Percentiles rank a stretch among this genome's conserved stretches.
Evolutionary conservation across 2,329 filamentous ascomycete species (phyloP).

Genomic region (Trichoderma sp.): DNA sequence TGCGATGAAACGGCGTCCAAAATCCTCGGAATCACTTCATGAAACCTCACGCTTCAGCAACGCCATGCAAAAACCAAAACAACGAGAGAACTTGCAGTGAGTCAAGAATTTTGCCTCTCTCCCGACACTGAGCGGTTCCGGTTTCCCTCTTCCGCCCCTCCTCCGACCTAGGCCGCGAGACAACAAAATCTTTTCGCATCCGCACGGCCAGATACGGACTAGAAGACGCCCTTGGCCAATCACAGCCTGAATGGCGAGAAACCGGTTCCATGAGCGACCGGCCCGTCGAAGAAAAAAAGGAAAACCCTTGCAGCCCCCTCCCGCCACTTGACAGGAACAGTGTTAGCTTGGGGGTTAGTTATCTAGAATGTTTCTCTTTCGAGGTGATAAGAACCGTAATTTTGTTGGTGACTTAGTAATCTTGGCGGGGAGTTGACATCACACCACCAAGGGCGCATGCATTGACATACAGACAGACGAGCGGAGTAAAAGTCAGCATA

Average conservation of each 20-base stretch:
- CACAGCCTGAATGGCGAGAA: neutral
- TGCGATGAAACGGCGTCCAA: neutral
- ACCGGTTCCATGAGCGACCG: constrained; percentile 9
- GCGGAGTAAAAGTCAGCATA: neutral
- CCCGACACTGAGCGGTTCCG: neutral
- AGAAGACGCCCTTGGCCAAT: neutral
- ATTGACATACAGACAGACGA: neutral
- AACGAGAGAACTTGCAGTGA: neutral
- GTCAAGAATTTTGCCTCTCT: constrained; percentile 3
- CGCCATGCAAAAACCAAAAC: neutral
- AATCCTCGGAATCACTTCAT: neutral
- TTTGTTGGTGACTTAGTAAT: neutral
- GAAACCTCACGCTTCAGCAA: neutral
- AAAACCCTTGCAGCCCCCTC: constrained; percentile 5
- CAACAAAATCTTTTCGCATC: constrained; percentile 4
- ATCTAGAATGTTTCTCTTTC: neutral
- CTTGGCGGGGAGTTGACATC: neutral
- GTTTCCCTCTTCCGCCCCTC: neutral
- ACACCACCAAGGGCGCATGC: neutral
- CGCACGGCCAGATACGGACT: neutral
- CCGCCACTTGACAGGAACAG: constrained; percentile 12
- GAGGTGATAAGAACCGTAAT: neutral
- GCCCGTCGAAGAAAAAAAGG: neutral
- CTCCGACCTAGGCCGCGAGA: neutral
- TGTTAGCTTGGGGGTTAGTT: neutral